Evolutionary conservation across 1,139 yeast species (phyloP), one percentile per base, ranked within the genome.

Genomic region (Arxiozyma bovina): DNA sequence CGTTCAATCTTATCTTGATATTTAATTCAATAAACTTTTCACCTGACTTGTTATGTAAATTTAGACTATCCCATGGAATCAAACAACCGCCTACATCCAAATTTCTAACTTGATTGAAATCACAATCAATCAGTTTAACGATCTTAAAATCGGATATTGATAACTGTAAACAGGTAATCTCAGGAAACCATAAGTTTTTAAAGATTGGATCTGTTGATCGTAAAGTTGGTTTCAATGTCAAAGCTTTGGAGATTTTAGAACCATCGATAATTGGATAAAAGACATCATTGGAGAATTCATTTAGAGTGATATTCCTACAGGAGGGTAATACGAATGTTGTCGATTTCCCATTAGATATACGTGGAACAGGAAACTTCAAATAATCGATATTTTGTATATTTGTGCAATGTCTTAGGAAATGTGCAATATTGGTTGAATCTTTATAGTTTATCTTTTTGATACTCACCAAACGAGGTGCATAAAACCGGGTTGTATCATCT

Each of bases 181-280:
- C 50, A 15, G 64, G 62, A 45, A 65, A 64, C 44, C 49, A 41
- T 27, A 65, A 48, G 27, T 55, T 53, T 25, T 45, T 38, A 42
- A 64, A 63, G 12, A 45, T 50, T 8, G 63, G 60, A 48, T 61
- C 61, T 1, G 52, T 46, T 11, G 62, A 52, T 45, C 63, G 54
- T 42, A 60, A 42, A 9, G 63, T 50, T 1, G 64, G 58, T 9
- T 53, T 53, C 3, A 65, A 30, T 7, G 55, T 55, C 6, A 65
- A 54, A 22, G 53, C 53, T 4, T 52, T 48, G 1, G 47, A 38
- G 5, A 65, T 57, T 9, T 48, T 22, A 11, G 43, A n/a, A 7
- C 69, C 69, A 53, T 65, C 59, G 3, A 65, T 54, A 12, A 52
- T 45, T 4, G 63, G 61, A 42, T 60, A 58, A 17, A 50, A 54